Evolutionary conservation across 2,329 filamentous ascomycete genomes (phyloP).

Genomic region (Xylaria hypoxylon): DNA sequence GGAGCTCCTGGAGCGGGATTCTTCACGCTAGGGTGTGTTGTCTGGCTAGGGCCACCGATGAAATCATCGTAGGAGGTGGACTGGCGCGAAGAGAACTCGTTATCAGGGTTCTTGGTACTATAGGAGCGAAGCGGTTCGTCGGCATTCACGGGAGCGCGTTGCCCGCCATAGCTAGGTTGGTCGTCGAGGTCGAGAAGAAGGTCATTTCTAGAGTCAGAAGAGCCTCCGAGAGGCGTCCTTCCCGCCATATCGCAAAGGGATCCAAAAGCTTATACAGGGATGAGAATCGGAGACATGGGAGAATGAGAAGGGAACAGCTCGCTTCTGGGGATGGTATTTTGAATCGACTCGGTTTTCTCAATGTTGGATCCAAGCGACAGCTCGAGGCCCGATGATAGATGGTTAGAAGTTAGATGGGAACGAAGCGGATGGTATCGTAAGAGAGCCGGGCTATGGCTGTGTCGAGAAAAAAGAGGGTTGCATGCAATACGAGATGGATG

Average conservation of each 20-base stretch:
- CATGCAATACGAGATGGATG: conserved; percentile 47
- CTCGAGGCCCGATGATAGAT: conserved; percentile 12
- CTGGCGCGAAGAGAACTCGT: conserved; percentile 74
- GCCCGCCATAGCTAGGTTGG: conserved; percentile 78
- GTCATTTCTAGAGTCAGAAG: conserved; percentile 62
- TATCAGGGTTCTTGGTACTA: conserved; percentile 67
- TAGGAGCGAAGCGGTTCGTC: conserved; percentile 82
- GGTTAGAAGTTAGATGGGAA: conserved; percentile 15
- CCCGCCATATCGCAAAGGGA: conserved; percentile 70
- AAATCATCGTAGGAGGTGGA: conserved; percentile 97
- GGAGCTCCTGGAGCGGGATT: conserved; percentile 51
- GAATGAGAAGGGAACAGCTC: conserved; percentile 21
- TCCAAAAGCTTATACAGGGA: conserved; percentile 47
- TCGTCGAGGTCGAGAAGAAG: conserved; percentile 81
- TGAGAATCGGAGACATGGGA: conserved; percentile 50
- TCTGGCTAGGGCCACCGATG: conserved; percentile 72
- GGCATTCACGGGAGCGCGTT: conserved; percentile 82
- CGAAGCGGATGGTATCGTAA: conserved; percentile 29
- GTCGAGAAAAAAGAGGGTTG: conserved; percentile 38
- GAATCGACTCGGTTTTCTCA: conserved; percentile 19
- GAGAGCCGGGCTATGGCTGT: conserved; percentile 32
- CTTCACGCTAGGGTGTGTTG: conserved; percentile 61
- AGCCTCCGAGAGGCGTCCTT: conserved; percentile 64
- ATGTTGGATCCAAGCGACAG: conserved; percentile 22
- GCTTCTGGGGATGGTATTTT: conserved; percentile 8